Conservation (phyloP, 495 filamentous ascomycete genomes). For the Staphylotrichum longicolle region DNA sequence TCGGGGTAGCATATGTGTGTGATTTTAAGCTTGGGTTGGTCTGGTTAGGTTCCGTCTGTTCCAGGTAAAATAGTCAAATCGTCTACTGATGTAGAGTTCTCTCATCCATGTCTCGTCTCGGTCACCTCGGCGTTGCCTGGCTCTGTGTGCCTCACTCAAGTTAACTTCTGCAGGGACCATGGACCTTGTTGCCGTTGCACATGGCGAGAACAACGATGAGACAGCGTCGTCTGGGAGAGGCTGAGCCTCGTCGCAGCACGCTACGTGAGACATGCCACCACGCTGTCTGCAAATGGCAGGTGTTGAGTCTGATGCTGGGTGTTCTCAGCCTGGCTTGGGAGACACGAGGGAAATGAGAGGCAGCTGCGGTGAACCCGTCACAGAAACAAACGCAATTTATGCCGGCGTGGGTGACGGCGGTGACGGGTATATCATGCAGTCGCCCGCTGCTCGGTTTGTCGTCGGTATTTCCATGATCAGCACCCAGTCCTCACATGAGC, state of each 20-base stretch:
- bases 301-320: neutral
- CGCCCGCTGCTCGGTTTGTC: slow-evolving; percentile 6
- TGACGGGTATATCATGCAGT: slow-evolving; percentile 20
- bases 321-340: neutral
- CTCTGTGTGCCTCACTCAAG: neutral
- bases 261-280: neutral
- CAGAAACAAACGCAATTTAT: slow-evolving; percentile 12
- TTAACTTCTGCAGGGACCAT: neutral
- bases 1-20: slow-evolving; percentile 1
- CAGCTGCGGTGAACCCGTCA: slow-evolving; percentile 17
- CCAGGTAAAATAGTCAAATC: slow-evolving; percentile 9
- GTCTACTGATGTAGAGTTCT: neutral
- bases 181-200: neutral
- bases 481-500: neutral
- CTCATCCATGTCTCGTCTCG: slow-evolving; percentile 8
- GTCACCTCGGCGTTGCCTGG: neutral
- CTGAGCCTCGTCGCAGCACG: neutral
- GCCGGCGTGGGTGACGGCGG: neutral
- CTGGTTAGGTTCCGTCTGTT: slow-evolving; percentile 5
- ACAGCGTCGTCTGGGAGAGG: neutral
- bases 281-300: neutral
- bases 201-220: neutral
- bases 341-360: slow-evolving; percentile 23
- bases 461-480: neutral
- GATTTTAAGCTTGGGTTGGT: slow-evolving; percentile 1